These are phyloP conservation scores for Bidens hawaiensis DNA, from an alignment of 140 eudicot species.

Conservation along the genomic window DNA sequence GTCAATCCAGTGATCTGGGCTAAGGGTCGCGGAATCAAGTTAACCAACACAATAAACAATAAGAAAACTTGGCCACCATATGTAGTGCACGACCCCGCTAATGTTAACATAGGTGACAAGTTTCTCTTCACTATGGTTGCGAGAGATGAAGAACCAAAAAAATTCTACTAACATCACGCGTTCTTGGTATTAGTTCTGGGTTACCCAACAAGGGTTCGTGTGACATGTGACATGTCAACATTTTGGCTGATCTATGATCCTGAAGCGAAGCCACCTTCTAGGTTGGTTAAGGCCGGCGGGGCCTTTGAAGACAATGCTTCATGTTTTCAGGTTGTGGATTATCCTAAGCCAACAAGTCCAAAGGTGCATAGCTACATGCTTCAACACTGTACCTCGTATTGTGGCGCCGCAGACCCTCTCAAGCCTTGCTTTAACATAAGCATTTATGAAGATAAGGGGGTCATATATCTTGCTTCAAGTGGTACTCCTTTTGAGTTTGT, in stretches of 20 bases:
- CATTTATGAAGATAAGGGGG: conserved; percentile 3
- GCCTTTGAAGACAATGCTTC: not conserved
- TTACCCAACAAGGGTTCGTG: conserved; percentile 4
- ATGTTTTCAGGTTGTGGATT: conserved; percentile 16
- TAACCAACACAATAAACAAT: conserved; percentile 7
- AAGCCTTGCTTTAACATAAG: conserved; percentile 15
- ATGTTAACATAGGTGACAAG: conserved; percentile 1
- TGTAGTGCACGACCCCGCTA: conserved; percentile 21
- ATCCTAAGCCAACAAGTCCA: conserved; percentile 23
- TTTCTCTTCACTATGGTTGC: not conserved
- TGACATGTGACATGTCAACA: not conserved
- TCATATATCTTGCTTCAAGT: conserved; percentile 3
- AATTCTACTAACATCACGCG: conserved; percentile 2
- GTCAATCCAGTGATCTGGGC: conserved; percentile 18
- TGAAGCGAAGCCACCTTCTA: conserved; percentile 17
- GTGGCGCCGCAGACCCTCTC: conserved; percentile 14
- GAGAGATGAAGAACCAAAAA: not conserved
- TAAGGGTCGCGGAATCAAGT: conserved; percentile 20
- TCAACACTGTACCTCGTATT: conserved; percentile 24
- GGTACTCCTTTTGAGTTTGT: conserved; percentile 31
- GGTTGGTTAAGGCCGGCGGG: conserved; percentile 6
- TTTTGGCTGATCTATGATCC: not conserved
- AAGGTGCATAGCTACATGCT: conserved; percentile 27
- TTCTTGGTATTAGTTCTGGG: conserved; percentile 6
- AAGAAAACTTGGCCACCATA: conserved; percentile 14